Evolutionary conservation across 768 basidiomycete genomes (phyloP).

Genomic region (Boletus insuetus): DNA sequence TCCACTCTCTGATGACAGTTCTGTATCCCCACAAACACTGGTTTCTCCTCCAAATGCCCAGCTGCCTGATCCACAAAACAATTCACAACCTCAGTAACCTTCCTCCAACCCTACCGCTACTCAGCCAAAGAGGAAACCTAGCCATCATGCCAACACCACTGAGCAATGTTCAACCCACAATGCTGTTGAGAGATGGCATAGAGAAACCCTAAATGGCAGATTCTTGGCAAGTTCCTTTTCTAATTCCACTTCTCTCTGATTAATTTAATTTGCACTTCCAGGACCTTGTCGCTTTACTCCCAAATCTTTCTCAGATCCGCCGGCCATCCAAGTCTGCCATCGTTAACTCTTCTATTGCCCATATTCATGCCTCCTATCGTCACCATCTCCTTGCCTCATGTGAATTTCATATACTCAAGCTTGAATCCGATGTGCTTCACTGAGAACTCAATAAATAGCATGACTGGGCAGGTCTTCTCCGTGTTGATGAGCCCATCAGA

Average conservation of each 20-base stretch:
- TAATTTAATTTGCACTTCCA: slow-evolving; percentile 30
- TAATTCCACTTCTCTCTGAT: slow-evolving; percentile 7
- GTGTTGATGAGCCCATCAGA: too few species aligned
- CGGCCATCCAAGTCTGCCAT: too few species aligned
- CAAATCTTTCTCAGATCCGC: slow-evolving; percentile 86
- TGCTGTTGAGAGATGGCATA: slow-evolving; percentile 86
- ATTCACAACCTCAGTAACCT: slow-evolving; percentile 15
- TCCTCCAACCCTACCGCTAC: slow-evolving; percentile 22
- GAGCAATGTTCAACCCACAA: slow-evolving; percentile 97
- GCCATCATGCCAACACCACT: slow-evolving; percentile 90
- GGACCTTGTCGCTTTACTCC: slow-evolving; percentile 87
- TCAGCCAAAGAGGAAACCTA: slow-evolving; percentile 74
- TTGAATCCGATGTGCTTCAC: too few species aligned
- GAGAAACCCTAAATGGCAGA: slow-evolving; percentile 90
- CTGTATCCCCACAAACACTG: slow-evolving; percentile 49
- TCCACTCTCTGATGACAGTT: slow-evolving; percentile 43
- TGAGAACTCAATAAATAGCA: too few species aligned
- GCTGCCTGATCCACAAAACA: slow-evolving; percentile 24
- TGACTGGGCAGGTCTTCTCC: too few species aligned
- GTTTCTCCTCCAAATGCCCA: slow-evolving; percentile 36
- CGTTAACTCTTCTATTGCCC: too few species aligned
- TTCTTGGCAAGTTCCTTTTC: slow-evolving; percentile 64
- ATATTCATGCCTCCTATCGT: too few species aligned
- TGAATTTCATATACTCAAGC: too few species aligned
- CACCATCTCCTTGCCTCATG: too few species aligned